Percentiles rank a stretch among this genome's conserved stretches.
phyloP scores from a whole-genome alignment of 2,329 filamentous ascomycete genomes.

The Didymella pomorum region DNA sequence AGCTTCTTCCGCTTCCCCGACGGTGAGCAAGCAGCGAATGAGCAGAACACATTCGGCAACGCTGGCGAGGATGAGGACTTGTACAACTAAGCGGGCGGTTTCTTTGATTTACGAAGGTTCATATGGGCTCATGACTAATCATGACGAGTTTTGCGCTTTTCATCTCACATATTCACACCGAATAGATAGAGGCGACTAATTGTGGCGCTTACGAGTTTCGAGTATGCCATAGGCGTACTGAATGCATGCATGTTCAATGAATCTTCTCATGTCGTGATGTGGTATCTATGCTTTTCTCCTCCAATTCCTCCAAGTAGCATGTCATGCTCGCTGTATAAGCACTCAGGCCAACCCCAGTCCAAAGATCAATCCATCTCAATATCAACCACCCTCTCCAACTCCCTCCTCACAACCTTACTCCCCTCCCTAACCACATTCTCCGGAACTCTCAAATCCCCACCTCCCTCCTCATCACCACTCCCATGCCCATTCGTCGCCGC shows the following conservation, averaged over 20 bases:
- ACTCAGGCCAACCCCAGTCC: too few species aligned
- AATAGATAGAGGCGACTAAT: constrained; percentile 34
- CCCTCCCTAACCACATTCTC: constrained; percentile 59
- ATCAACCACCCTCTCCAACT: constrained; percentile 60
- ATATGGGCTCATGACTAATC: constrained; percentile 30
- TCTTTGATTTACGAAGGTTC: constrained; percentile 1
- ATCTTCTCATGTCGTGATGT: neutral
- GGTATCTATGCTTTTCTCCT: neutral
- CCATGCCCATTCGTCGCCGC: constrained; percentile 28
- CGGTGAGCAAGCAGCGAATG: constrained; percentile 56
- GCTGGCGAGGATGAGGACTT: constrained; percentile 95
- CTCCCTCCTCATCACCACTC: constrained; percentile 34
- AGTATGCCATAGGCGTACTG: constrained; percentile 5
- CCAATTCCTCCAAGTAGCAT: neutral
- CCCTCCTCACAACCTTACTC: constrained; percentile 60
- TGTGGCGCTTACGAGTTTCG: constrained; percentile 16
- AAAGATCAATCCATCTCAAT: constrained; percentile 25
- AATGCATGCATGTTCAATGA: constrained; percentile 4
- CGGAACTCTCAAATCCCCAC: constrained; percentile 55
- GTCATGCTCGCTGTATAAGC: neutral
- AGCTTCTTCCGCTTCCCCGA: constrained; percentile 97
- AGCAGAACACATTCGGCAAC: constrained; percentile 72
- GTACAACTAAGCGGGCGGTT: constrained; percentile 75
- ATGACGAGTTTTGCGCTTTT: constrained; percentile 23
- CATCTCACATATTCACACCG: constrained; percentile 18